Conservation (phyloP, 805 yeast species). For the Myxozyma mucilagina region DNA sequence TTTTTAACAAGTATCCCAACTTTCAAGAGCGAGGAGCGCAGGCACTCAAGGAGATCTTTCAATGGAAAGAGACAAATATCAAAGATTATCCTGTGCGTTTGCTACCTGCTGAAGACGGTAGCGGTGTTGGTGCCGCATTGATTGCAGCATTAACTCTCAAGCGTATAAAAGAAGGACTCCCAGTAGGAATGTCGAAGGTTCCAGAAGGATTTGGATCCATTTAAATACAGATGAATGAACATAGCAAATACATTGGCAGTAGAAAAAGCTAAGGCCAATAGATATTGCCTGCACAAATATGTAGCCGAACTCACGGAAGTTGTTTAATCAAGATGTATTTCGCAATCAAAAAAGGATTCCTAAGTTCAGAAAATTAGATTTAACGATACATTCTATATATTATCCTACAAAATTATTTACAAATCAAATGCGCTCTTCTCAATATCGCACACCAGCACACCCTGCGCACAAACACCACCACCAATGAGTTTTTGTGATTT, state of each 20-base stretch:
- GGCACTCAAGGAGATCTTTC: slow-evolving; percentile 86
- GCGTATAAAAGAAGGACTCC: slow-evolving; percentile 45
- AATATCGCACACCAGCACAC: slow-evolving; percentile 11
- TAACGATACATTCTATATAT: neutral
- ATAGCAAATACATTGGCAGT: neutral
- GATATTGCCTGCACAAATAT: too few relatives aligned
- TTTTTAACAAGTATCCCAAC: slow-evolving; percentile 88
- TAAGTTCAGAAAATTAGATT: neutral
- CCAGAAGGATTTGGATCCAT: slow-evolving; percentile 9
- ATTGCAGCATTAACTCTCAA: slow-evolving; percentile 91
- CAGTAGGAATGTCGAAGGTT: slow-evolving; percentile 20
- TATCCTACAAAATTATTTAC: neutral
- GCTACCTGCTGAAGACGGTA: slow-evolving; percentile 96
- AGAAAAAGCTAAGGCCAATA: too few relatives aligned
- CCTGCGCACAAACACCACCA: slow-evolving; percentile 12
- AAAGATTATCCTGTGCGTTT: slow-evolving; percentile 77
- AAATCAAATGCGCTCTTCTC: neutral
- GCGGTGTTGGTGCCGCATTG: slow-evolving; percentile 98
- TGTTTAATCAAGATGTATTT: too few relatives aligned
- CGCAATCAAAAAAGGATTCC: neutral
- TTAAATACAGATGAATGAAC: neutral
- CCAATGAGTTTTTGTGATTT: slow-evolving; percentile 9
- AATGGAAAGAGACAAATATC: slow-evolving; percentile 55
- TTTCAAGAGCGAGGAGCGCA: slow-evolving; percentile 86
- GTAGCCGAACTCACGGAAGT: too few relatives aligned